A percentile compares a stretch with the other conserved stretches of the same genome.
phyloP scores from a whole-genome alignment of 1,284 basidiomycete species.

The Amylostereum areolatum region DNA sequence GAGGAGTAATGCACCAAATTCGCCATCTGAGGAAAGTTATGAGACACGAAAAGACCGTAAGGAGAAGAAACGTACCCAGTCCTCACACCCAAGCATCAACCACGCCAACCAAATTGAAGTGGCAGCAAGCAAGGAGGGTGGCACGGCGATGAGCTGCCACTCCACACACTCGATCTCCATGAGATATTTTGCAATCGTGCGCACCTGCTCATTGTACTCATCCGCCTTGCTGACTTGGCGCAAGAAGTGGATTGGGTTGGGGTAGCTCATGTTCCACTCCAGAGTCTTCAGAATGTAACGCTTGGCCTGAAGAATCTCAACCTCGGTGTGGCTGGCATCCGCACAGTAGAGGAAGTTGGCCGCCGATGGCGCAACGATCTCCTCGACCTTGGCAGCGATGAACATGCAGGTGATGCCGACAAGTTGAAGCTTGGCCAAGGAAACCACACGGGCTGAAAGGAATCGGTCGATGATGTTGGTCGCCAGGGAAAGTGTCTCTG shows the following conservation, averaged over 20 bases:
- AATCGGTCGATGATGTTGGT: constrained; percentile 97
- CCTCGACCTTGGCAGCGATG: constrained; percentile 93
- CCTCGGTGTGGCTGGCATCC: constrained; percentile 83
- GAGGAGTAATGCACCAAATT: constrained; percentile 91
- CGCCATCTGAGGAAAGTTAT: constrained; percentile 51
- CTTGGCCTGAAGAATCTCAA: constrained; percentile 92
- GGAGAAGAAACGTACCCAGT: constrained; percentile 65
- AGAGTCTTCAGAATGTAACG: constrained; percentile 89
- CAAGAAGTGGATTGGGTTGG: constrained; percentile 92
- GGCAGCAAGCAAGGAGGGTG: constrained; percentile 85
- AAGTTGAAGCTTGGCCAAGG: constrained; percentile 92
- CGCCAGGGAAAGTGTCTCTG: constrained; percentile 94
- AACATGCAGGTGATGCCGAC: constrained; percentile 95
- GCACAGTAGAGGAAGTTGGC: constrained; percentile 86
- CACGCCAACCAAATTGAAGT: constrained; percentile 91
- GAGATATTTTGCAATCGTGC: constrained; percentile 91
- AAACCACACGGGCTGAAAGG: constrained; percentile 85
- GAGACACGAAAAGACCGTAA: neutral
- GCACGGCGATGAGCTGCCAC: constrained; percentile 75
- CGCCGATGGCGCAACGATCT: constrained; percentile 89
- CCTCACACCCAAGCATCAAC: constrained; percentile 74
- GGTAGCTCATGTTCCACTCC: constrained; percentile 89
- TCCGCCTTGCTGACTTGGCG: constrained; percentile 94
- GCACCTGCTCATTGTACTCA: constrained; percentile 86
- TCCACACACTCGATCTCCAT: constrained; percentile 90